Conservation (phyloP, 257 asterid species). For the Ligustrum vulgare region DNA sequence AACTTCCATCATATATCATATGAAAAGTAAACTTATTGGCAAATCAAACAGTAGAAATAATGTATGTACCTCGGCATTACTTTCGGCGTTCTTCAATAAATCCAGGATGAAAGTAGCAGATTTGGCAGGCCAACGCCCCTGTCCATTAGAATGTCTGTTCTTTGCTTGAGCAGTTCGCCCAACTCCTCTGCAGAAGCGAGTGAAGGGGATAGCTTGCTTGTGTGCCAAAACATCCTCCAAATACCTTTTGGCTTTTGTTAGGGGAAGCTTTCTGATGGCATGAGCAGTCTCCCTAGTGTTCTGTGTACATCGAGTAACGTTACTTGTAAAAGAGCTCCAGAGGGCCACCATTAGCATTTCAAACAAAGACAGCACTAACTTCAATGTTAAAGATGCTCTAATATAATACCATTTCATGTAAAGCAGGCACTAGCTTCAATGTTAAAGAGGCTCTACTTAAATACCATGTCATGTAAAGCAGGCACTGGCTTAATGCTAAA, state of each 20-base stretch:
- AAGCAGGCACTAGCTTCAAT: background rate
- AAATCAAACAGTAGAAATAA: background rate
- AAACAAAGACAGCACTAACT: too few relatives aligned
- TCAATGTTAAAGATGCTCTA: background rate
- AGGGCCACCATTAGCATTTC: background rate
- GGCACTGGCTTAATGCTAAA: background rate
- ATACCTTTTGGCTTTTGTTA: slow-evolving; percentile 60
- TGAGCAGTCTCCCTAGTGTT: slow-evolving; percentile 77
- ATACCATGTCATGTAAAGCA: too few relatives aligned
- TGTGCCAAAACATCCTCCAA: slow-evolving; percentile 66
- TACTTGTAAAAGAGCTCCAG: background rate
- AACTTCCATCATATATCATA: background rate
- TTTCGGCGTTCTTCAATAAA: slow-evolving; percentile 72
- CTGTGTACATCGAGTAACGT: slow-evolving; percentile 16
- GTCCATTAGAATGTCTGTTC: slow-evolving; percentile 72
- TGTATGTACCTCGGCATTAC: slow-evolving; percentile 63
- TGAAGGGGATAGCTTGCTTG: slow-evolving; percentile 74
- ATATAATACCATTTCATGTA: too few relatives aligned
- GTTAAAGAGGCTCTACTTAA: background rate
- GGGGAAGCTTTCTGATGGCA: slow-evolving; percentile 58
- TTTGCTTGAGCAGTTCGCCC: slow-evolving; percentile 79
- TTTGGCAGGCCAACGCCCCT: slow-evolving; percentile 80
- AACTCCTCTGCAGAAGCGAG: slow-evolving; percentile 73
- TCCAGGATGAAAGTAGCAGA: slow-evolving; percentile 68
- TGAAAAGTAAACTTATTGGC: background rate